Evolutionary conservation across 345 rosid genomes (phyloP), one percentile per base, ranked within the genome.

Genomic region (Gossypium mustelinum): DNA sequence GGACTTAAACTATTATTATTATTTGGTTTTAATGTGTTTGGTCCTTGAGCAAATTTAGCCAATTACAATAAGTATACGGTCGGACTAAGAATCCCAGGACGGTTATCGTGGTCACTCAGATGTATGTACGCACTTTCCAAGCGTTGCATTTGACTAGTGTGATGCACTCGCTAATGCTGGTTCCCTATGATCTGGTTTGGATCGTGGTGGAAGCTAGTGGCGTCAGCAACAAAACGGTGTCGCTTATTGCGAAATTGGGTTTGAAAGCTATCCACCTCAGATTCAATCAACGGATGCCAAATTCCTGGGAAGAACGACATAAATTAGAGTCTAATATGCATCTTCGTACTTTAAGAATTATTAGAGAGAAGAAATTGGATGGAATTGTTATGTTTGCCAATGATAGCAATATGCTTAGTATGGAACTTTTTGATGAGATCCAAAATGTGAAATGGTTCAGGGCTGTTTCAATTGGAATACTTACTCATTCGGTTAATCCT

Each of bases 341-440:
- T 57, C 88, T 96, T 77, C 87, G 62, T 34, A 98, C 90, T 75
- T 78, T 95, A 76, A 90, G 99, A 79, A 80, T 85, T 65, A 87
- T 89, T 71, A 86, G 83, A 74, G 93, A 96, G 73, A 84, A 89
- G 94, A 96, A 86, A 86, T 85, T 92, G 89, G 97, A 96, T 78
- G 98, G 99, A 65, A 47, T 96, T 45, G 97, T 93, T 79, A 83
- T 90, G 90, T 93, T 96, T 87, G 91, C 89, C 1, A 98, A 93
- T 77, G 99, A 96, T 81, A 90, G 98, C 76, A 96, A 93, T 59
- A 90, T 96, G 97, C 97, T 93, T 78, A 89, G 94, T 77, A 90
- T 93, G 97, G 99, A 96, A 80, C 85, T 93, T 20, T 96, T 93
- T 56, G 97, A 92, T 58, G 99, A 93, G 78, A 88, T 96, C 71